A percentile compares a stretch with the other conserved stretches of the same genome.
Conservation (phyloP, 441 rosid genomes). For the Jatropha multifida region DNA sequence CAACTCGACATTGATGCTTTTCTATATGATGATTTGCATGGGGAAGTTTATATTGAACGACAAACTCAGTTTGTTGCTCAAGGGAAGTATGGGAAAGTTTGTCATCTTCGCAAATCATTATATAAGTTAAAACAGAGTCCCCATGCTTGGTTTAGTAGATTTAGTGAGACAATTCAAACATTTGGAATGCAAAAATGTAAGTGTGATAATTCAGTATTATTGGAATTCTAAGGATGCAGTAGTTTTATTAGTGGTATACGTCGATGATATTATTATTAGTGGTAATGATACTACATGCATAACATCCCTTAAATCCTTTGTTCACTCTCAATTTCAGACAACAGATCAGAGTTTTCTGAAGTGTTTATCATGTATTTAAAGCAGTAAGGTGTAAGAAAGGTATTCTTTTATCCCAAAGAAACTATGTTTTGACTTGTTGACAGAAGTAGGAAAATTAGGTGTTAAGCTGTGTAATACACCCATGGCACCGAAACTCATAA, state of each 20-base stretch:
- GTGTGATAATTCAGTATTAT: not conserved
- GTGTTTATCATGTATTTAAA: not conserved
- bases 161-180: no score
- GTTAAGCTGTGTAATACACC: not conserved
- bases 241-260: not conserved
- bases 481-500: not conserved
- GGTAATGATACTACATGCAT: not conserved
- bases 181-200: no score
- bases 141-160: not conserved
- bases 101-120: not conserved
- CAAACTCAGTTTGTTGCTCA: not conserved
- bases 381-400: not conserved
- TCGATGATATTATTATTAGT: not conserved
- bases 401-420: not conserved
- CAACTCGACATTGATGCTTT: no score
- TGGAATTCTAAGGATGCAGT: not conserved
- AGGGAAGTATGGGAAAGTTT: not conserved
- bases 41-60: no score
- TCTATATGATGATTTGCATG: not conserved
- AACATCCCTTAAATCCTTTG: not conserved
- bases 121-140: not conserved
- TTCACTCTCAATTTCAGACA: not conserved
- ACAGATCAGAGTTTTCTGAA: not conserved
- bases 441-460: not conserved
- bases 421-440: not conserved